Conservation (phyloP, 192 early-diverging fungal genomes). For the Allomyces arbusculus region DNA sequence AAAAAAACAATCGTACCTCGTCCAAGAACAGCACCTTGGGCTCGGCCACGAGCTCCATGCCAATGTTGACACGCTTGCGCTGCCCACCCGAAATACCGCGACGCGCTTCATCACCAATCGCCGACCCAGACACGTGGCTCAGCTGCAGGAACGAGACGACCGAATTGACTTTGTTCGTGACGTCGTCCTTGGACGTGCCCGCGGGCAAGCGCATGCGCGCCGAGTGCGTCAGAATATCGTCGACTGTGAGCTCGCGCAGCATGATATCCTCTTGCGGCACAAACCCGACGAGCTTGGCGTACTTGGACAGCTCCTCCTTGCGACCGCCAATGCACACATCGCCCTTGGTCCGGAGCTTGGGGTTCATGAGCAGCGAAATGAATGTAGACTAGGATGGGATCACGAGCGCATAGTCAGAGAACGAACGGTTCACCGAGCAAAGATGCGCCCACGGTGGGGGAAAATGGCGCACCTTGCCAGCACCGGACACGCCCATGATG, state of each 20-base stretch:
- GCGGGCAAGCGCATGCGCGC: conserved; percentile 42
- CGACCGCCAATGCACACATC: conserved; percentile 32
- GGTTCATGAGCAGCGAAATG: conserved; percentile 40
- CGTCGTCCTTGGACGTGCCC: conserved; percentile 7
- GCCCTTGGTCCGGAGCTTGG: conserved; percentile 27
- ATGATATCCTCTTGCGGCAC: conserved; percentile 51
- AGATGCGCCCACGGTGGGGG: no score
- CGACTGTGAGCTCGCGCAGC: conserved; percentile 41
- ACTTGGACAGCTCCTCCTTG: conserved; percentile 31
- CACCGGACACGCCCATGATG: conserved; percentile 33
- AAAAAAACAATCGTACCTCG: conserved; percentile 9
- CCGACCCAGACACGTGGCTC: conserved; percentile 24
- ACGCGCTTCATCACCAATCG: conserved; percentile 36
- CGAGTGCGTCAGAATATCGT: conserved; percentile 41
- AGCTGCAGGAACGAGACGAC: conserved; percentile 33
- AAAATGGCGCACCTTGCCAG: conserved; percentile 15
- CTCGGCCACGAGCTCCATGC: conserved; percentile 39
- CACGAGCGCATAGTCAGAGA: neutral
- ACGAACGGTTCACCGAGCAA: no score
- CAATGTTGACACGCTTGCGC: conserved; percentile 55
- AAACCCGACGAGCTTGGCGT: conserved; percentile 46
- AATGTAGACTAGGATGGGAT: conserved; percentile 20
- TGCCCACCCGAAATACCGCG: conserved; percentile 55
- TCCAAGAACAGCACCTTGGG: conserved; percentile 46
- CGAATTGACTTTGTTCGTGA: conserved; percentile 34